Evolutionary conservation across 2,329 filamentous ascomycete species (phyloP), one percentile per base, ranked within the genome.

Genomic region (Clarireedia paspali): DNA sequence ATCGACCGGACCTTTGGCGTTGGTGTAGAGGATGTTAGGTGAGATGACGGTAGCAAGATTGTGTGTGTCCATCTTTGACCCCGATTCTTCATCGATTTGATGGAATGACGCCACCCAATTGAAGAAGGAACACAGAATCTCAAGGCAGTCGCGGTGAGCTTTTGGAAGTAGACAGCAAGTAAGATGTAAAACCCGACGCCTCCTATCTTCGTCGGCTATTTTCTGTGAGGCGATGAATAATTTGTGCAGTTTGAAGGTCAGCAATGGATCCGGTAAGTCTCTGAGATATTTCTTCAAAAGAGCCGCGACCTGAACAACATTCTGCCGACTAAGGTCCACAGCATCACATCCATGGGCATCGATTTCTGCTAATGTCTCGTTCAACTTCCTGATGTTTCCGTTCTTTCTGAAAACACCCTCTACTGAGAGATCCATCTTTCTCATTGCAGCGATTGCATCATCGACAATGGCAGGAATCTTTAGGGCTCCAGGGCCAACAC

Each of bases 321-420:
- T 91, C 70, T 96, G 91, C 61, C 88, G 85, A 66, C 85, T 88
- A 66, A 97, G 81, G 69, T 95, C 91, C 55, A 96, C 85, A 55
- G 86, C 83, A 62, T 95, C 90, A 58, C 88, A 89, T 44, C 90
- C 92, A 53, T 90, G 87, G 46, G 83, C 83, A 70, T 99, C 94
- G 61, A 99, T 91, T 64, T 85, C 78, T 55, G 95, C 89, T 40
- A 90, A 86, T 6, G 95, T 77, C 59, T 96, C 91, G 64, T 88
- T 89, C 46, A 96, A 78, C 63, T 91, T 89, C 71, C 94, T 92
- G 74, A 99, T 96, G 71, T 97, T 99, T 65, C 94, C 94, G 67
- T 97, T 99, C 79, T 99, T 99, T 64, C 94, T 85, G 82, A 99
- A 99, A 23, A 99, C 91, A 66, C 94, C 94, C 72, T 99, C 94